Base-by-base conservation (phyloP, 192 early-diverging fungal genomes). In the Umbelopsis ramanniana region DNA sequence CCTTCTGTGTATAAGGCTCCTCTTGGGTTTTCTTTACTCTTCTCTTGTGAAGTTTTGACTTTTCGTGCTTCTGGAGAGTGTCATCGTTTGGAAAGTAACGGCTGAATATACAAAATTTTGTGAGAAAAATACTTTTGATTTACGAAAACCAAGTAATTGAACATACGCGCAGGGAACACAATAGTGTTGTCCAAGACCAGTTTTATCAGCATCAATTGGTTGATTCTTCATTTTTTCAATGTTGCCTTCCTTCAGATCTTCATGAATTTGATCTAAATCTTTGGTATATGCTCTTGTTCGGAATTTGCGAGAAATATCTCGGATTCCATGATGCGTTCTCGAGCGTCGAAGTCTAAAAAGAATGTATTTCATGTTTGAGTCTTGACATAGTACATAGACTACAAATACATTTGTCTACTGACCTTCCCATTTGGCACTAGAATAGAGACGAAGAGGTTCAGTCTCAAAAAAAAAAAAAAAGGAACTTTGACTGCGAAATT, bases 241-340 rank as follows among this genome's bases (percentile, higher is more conserved):
- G 73, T 91, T 90, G 52, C 89, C 91, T 19, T 90, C 91, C 71
- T 83, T 82, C 79, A 98, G 78, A 82, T 97, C 95, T 33, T 92
- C 91, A 71, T 95, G 92, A 74, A 99, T 93, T 83, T 97, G 95
- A 86, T 99, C 97, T 9, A 99, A 82, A 85, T 97, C 96, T 84
- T 94, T 93, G 67, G 88, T 89, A 74, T 95, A 92, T 33, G 91
- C 90, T 76, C 93, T 88, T 52, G 95, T 97, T 67, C 94, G 86
- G 78, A 87, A 88, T 72, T 88, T 88, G 74, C 93, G 90, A 78
- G 92, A 91, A 60, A 92, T 81, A 84, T 96, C 95, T 45, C 90
- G 88, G 52, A 89, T 93, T 53, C 84, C 85, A 63, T 86, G 76
- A 70, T 90, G 85, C 52, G 73, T 86, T 71, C 82, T 75, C 47